Conservation (phyloP, 2,329 filamentous ascomycete genomes). For the Penicillium capsulatum region DNA sequence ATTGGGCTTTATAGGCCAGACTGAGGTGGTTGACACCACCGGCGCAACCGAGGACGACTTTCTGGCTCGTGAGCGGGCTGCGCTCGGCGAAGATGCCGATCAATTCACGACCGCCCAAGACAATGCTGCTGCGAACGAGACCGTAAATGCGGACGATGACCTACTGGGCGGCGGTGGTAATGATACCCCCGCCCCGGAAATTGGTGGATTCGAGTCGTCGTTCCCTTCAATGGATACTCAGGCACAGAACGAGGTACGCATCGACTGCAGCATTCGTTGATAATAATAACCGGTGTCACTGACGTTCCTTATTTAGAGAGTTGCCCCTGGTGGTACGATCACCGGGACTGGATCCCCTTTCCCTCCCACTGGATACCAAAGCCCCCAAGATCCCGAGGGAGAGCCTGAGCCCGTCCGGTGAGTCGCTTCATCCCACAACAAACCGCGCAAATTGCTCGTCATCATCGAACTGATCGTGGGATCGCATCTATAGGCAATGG, state of each 20-base stretch:
- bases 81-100: conserved; percentile 86
- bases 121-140: conserved; percentile 52
- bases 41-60: conserved; percentile 66
- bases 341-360: conserved; percentile 64
- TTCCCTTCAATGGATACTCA: conserved; percentile 78
- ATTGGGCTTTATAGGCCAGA: conserved; percentile 30
- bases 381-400: conserved; percentile 61
- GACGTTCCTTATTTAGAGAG: conserved; percentile 49
- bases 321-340: conserved; percentile 73
- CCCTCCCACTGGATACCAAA: conserved; percentile 49
- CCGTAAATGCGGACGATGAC: conserved; percentile 61
- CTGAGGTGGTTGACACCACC: conserved; percentile 30
- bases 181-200: conserved; percentile 39
- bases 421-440: conserved; percentile 10
- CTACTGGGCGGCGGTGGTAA: conserved; percentile 60
- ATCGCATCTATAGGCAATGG: conserved; percentile 60
- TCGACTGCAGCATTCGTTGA: background rate
- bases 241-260: conserved; percentile 63
- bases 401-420: conserved; percentile 80
- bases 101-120: conserved; percentile 80
- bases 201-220: conserved; percentile 73
- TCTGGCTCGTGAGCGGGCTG: conserved; percentile 82
- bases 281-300: conserved; percentile 9
- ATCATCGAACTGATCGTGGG: conserved; percentile 9
- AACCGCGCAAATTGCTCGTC: conserved; percentile 9